Evolutionary conservation across 371 early-diverging fungal species (phyloP), one percentile per base, ranked within the genome.

Genomic region (Mortierella sp.): DNA sequence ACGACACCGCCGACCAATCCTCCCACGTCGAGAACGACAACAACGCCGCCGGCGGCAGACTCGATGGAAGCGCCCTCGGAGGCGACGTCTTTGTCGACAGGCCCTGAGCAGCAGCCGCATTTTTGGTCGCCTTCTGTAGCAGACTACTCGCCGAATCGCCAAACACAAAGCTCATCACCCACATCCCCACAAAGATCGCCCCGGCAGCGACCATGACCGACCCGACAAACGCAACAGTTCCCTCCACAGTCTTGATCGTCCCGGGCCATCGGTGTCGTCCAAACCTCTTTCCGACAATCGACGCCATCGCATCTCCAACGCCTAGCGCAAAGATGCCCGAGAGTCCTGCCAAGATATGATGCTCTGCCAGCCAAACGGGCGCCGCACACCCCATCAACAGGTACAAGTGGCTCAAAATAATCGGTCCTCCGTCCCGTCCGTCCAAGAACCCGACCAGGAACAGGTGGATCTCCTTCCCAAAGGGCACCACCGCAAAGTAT

Each of bases 391-490:
- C 98, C 22, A 96, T 48, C 19, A 98, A 79, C 26, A 98, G 86
- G 75, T 96, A 97, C 43, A 97, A 85, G 76, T 98, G 98, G 39
- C 95, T 93, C 11, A 97, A 85, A n/a, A 98, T 94, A 37, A 93
- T 91, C 0, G 92, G 91, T 6, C 94, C 94, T 0, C 92, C 80
- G 76, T 98, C 98, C 22, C 95, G 92, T 47, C 90, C 88, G 75
- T 97, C 97, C 37, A 95, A 86, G 76, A 97, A 98, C 43, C 90
- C 89, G 26, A 88, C 86, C 74, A 97, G 74, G 74, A 96, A 97
- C 16, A 86, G 73, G 55, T 94, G 91, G 1, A 98, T 87, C 45
- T 79, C 83, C n/a, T 87, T 86, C 13, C 94, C 94, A 68, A 91
- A 85, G 0, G 96, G 95, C 77, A 90, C 91, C 0, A 97, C 82